A percentile compares a stretch with the other conserved stretches of the same genome.
phyloP scores from a whole-genome alignment of 805 yeast genomes.

The Kregervanrija delftensis region DNA sequence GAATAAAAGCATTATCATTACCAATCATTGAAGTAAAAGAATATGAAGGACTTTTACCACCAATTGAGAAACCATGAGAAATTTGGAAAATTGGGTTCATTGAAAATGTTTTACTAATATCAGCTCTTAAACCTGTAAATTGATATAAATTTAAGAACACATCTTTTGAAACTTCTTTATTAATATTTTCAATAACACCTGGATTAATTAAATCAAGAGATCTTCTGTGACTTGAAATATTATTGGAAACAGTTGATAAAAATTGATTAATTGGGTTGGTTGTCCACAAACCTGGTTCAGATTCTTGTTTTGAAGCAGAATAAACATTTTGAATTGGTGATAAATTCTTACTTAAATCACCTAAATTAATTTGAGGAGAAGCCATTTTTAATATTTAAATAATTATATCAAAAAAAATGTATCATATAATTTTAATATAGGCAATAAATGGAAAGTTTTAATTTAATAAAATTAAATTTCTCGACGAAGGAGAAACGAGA shows the following conservation, averaged over 20 bases:
- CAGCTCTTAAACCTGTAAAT: constrained; percentile 95
- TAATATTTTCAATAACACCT: constrained; percentile 88
- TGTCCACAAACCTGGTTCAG: constrained; percentile 57
- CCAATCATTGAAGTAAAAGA: constrained; percentile 88
- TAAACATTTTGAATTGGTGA: constrained; percentile 55
- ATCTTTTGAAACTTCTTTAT: constrained; percentile 90
- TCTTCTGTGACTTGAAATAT: constrained; percentile 69
- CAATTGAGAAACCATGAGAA: constrained; percentile 86
- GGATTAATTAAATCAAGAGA: constrained; percentile 83
- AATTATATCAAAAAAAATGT: no score
- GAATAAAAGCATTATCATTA: constrained; percentile 75
- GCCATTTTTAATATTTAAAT: constrained; percentile 16
- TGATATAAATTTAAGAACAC: constrained; percentile 84
- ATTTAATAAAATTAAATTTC: no score
- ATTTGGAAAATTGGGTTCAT: constrained; percentile 95
- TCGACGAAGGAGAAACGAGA: no score
- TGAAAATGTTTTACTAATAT: constrained; percentile 83
- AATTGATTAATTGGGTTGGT: constrained; percentile 78
- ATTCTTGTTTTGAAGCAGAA: constrained; percentile 41
- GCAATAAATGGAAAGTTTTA: no score
- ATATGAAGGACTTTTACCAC: constrained; percentile 84
- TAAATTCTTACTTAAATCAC: constrained; percentile 51
- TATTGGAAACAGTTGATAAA: constrained; percentile 66
- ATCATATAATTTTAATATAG: no score
- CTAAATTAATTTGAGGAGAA: constrained; percentile 33